Conservation (phyloP, 345 rosid species). For the Turnera subulata region DNA sequence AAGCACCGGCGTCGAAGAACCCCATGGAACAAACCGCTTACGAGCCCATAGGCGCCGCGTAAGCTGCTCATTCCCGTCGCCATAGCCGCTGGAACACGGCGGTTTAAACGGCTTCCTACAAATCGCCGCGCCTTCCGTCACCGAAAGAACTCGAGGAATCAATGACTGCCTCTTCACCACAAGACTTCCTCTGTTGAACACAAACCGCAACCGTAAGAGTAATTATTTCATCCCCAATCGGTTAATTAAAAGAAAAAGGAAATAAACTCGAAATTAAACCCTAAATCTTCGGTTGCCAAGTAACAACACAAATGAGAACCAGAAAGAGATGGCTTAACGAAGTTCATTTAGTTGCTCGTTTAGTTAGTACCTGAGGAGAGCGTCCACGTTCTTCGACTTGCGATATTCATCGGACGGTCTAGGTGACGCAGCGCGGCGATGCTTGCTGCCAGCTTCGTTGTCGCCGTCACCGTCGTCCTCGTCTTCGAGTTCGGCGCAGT, state of each 20-base stretch:
- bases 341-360: neutral
- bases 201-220: conserved; percentile 6
- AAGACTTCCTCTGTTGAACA: conserved; percentile 67
- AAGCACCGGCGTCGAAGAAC: conserved; percentile 61
- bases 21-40: conserved; percentile 94
- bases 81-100: conserved; percentile 61
- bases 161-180: conserved; percentile 73
- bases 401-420: conserved; percentile 50
- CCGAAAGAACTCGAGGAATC: conserved; percentile 81
- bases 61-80: conserved; percentile 48
- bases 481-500: conserved; percentile 15
- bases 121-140: conserved; percentile 79
- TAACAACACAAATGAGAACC: neutral
- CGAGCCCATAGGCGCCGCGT: conserved; percentile 85
- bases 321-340: neutral
- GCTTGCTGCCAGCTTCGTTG: conserved; percentile 8
- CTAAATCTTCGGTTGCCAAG: no score
- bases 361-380: conserved; percentile 65
- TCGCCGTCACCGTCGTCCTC: conserved; percentile 25
- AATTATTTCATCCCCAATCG: neutral
- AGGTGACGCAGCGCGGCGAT: conserved; percentile 18
- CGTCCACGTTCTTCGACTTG: conserved; percentile 85
- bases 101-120: conserved; percentile 97
- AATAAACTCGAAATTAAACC: neutral
- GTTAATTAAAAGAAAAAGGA: neutral